A percentile compares a stretch with the other conserved stretches of the same genome.
phyloP scores from a whole-genome alignment of 73 alveolate species.

The Breviolum minutum region DNA sequence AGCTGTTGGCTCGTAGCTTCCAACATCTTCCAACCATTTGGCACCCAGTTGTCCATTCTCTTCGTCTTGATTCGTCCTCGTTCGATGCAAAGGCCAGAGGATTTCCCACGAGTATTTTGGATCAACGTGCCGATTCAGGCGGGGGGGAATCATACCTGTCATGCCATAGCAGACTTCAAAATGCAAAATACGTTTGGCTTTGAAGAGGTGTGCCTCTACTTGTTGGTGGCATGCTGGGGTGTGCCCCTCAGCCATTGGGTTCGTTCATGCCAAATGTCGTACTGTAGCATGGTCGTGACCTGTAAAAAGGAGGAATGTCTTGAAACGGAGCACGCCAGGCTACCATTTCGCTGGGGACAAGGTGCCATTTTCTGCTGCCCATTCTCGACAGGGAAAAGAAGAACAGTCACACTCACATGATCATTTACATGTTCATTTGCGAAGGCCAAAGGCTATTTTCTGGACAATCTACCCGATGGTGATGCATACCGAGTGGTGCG shows the following conservation, averaged over 20 bases:
- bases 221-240: constrained; percentile 94
- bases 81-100: background rate
- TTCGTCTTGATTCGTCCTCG: too few species aligned
- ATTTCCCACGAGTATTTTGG: constrained; percentile 53
- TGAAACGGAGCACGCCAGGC: background rate
- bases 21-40: too few species aligned
- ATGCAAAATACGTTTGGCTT: background rate
- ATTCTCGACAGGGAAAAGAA: too few species aligned
- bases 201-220: constrained; percentile 70
- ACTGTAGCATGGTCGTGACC: too few species aligned
- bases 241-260: background rate
- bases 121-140: constrained; percentile 88
- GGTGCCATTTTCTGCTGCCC: background rate
- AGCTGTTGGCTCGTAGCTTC: background rate
- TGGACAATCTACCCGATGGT: constrained; percentile 75
- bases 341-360: constrained; percentile 88
- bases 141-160: too few species aligned
- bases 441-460: constrained; percentile 79
- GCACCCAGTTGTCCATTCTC: too few species aligned
- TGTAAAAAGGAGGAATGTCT: too few species aligned
- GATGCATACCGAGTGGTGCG: constrained; percentile 50
- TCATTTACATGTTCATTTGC: too few species aligned
- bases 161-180: background rate
- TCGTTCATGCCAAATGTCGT: too few species aligned
- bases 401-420: too few species aligned